Conservation (phyloP, 164 flowering plant species). For the Malania oleifera region DNA sequence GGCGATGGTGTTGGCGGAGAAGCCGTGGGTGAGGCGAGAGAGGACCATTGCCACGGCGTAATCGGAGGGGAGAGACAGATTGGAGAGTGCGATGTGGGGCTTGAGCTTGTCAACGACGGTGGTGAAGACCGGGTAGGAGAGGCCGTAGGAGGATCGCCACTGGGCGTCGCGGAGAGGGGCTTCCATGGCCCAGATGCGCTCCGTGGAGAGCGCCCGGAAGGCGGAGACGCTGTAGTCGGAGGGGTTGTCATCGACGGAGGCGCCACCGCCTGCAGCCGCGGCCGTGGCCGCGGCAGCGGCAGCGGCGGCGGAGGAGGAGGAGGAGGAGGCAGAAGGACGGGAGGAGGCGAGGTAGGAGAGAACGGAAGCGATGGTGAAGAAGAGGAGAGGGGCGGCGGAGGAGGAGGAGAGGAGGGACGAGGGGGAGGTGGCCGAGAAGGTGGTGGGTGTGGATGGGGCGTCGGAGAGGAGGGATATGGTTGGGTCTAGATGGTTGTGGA, state of each 20-base stretch:
- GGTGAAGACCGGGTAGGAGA: conserved; percentile 89
- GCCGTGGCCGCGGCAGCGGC: not conserved
- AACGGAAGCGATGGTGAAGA: conserved; percentile 56
- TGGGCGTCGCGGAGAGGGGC: conserved; percentile 77
- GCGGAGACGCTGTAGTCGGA: conserved; percentile 56
- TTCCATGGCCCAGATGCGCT: conserved; percentile 83
- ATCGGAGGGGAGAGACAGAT: conserved; percentile 79
- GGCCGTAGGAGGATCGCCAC: conserved; percentile 82
- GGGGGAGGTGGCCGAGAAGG: conserved; percentile 28
- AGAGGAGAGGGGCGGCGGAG: conserved; percentile 56
- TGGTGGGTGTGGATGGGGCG: conserved; percentile 22
- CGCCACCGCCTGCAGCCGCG: conserved; percentile 1
- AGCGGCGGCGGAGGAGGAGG: conserved; percentile 8
- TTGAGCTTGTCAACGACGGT: conserved; percentile 80
- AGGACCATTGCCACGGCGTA: conserved; percentile 92
- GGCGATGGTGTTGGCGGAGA: conserved; percentile 56
- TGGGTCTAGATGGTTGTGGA: conserved; percentile 85
- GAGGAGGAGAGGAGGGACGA: conserved; percentile 35
- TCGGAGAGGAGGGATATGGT: conserved; percentile 49
- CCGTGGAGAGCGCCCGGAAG: conserved; percentile 75
- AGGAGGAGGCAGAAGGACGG: conserved; percentile 8
- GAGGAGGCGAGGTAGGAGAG: conserved; percentile 44
- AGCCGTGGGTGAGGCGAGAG: conserved; percentile 76
- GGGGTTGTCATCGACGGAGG: not conserved
- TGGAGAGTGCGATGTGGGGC: conserved; percentile 66